Percentiles rank a stretch among this genome's conserved stretches.
These are phyloP conservation scores for Termitomyces sp. DNA, from an alignment of 768 basidiomycete species.

Conservation along the genomic window DNA sequence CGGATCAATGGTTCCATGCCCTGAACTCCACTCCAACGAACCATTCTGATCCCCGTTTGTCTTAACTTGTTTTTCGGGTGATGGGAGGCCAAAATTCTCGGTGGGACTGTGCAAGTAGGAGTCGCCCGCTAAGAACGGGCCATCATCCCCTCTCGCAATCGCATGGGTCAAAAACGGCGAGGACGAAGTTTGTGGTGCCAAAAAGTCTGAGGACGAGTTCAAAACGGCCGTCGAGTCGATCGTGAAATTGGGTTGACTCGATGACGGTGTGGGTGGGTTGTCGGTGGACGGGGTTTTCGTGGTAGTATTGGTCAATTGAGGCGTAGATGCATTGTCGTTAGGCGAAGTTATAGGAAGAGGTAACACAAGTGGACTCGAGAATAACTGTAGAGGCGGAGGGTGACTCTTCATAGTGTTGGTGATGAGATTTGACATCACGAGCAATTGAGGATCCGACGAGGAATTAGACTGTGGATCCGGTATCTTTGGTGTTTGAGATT, in stretches of 20 bases:
- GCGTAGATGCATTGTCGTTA: background rate
- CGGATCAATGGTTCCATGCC: conserved; percentile 22
- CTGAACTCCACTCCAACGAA: conserved; percentile 3
- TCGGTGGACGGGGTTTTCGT: background rate
- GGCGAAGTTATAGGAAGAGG: background rate
- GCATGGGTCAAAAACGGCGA: conserved; percentile 12
- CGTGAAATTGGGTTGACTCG: background rate
- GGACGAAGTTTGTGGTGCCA: background rate
- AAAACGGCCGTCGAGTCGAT: background rate
- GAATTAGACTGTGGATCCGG: too few species aligned
- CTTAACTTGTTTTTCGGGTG: background rate
- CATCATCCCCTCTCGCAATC: background rate
- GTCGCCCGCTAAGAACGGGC: conserved; percentile 4
- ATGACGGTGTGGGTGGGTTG: too few species aligned
- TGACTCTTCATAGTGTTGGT: background rate
- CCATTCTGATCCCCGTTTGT: background rate
- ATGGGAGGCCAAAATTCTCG: background rate
- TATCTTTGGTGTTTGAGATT: background rate
- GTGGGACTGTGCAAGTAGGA: background rate
- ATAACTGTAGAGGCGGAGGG: background rate
- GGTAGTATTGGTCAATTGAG: background rate
- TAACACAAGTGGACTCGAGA: background rate
- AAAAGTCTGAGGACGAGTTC: background rate
- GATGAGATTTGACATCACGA: background rate
- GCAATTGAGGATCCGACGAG: background rate